Conservation (phyloP, 2,329 filamentous ascomycete species). For the Dactylellina haptotyla region DNA sequence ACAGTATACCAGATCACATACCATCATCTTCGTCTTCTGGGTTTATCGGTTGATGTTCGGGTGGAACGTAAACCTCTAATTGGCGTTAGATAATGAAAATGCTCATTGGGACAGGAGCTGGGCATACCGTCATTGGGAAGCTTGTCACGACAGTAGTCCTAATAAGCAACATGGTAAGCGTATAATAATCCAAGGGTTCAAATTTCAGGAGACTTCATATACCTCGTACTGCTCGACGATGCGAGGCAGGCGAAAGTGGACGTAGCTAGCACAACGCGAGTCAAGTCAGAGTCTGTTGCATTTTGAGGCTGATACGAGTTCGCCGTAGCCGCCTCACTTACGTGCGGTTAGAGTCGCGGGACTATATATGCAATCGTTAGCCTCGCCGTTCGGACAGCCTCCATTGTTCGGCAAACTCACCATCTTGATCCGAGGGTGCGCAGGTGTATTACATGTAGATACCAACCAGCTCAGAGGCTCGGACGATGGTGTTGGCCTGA, state of each 20-base stretch:
- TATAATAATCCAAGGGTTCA: neutral
- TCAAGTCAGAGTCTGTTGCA: constrained; percentile 5
- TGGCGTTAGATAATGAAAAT: neutral
- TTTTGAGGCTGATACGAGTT: constrained; percentile 5
- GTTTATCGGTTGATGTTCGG: constrained; percentile 81
- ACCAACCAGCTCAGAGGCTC: neutral
- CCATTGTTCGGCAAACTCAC: too few species aligned
- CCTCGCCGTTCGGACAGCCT: too few species aligned
- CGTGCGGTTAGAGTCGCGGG: constrained; percentile 52
- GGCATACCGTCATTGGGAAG: constrained; percentile 70
- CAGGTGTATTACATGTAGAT: neutral
- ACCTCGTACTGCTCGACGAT: constrained; percentile 54
- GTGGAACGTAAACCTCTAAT: constrained; percentile 79
- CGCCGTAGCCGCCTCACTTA: constrained; percentile 3
- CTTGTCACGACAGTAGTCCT: constrained; percentile 75
- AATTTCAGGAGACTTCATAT: neutral
- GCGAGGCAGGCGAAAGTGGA: constrained; percentile 51
- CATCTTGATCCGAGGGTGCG: constrained; percentile 12
- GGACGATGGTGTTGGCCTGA: neutral
- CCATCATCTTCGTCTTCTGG: constrained; percentile 85
- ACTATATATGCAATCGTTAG: too few species aligned
- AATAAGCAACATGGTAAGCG: neutral
- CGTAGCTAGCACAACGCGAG: constrained; percentile 27
- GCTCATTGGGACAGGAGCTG: neutral
- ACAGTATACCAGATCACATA: constrained; percentile 6